These are phyloP conservation scores for Neurospora sp. DNA, from an alignment of 495 filamentous ascomycete genomes.

Conservation along the genomic window DNA sequence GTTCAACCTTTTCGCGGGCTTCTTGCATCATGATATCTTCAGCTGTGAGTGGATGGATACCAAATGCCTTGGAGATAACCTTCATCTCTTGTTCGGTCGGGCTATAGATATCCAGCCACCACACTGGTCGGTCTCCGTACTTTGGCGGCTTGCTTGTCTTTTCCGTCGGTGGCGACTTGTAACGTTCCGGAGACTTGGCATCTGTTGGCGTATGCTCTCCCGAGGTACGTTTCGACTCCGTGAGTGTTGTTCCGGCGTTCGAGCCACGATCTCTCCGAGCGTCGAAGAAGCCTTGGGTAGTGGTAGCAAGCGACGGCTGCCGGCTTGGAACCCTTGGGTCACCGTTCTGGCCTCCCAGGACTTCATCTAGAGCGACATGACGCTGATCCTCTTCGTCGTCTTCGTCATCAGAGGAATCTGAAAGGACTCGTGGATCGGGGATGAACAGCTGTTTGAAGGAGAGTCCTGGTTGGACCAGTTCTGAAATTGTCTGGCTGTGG, in stretches of 20 bases:
- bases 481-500: conserved; percentile 88
- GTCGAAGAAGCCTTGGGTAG: conserved; percentile 15
- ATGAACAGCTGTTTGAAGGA: conserved; percentile 77
- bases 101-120: conserved; percentile 87
- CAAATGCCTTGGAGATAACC: conserved; percentile 81
- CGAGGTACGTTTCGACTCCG: conserved; percentile 9
- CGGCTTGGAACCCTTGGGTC: conserved; percentile 20
- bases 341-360: conserved; percentile 17
- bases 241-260: neutral
- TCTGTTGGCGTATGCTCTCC: conserved; percentile 9
- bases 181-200: conserved; percentile 15
- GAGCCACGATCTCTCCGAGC: conserved; percentile 7
- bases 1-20: conserved; percentile 92
- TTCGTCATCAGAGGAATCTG: conserved; percentile 50
- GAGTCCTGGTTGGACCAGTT: conserved; percentile 72
- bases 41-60: conserved; percentile 86
- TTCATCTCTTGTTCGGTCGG: conserved; percentile 92
- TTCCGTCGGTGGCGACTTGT: conserved; percentile 15
- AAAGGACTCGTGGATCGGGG: conserved; percentile 42
- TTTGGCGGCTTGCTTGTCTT: conserved; percentile 42
- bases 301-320: conserved; percentile 25
- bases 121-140: conserved; percentile 83
- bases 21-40: conserved; percentile 98
- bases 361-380: conserved; percentile 12
- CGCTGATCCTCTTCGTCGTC: conserved; percentile 38